Percentiles rank a stretch among this genome's conserved stretches.
These are phyloP conservation scores for Candida caryicola DNA, from an alignment of 805 yeast genomes.

Conservation along the genomic window DNA sequence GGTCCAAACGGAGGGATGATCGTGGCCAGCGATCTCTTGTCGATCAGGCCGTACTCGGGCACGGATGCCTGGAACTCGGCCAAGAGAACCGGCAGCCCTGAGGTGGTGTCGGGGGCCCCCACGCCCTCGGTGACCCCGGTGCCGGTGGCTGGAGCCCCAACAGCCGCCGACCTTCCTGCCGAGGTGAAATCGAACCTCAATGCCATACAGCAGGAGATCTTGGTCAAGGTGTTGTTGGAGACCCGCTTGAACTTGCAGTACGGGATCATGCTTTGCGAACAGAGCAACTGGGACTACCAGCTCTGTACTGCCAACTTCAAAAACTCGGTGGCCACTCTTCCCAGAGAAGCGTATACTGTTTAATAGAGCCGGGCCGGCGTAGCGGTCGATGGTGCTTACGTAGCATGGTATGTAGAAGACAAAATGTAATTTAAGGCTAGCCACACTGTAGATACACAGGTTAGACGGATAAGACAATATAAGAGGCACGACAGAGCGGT, in stretches of 20 bases:
- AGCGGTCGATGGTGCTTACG: too few species aligned
- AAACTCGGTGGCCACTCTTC: constrained; percentile 54
- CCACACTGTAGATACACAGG: too few species aligned
- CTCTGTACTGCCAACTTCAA: constrained; percentile 69
- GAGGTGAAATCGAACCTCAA: constrained; percentile 51
- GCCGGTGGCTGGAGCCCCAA: constrained; percentile 12
- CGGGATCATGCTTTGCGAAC: constrained; percentile 80
- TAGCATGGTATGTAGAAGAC: too few species aligned
- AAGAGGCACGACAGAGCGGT: too few species aligned
- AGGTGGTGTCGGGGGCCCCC: constrained; percentile 10
- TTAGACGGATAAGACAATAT: too few species aligned
- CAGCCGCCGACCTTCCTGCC: constrained; percentile 49
- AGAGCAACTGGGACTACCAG: constrained; percentile 79
- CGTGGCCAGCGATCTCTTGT: constrained; percentile 83
- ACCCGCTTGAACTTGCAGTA: constrained; percentile 78
- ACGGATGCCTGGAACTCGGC: constrained; percentile 53
- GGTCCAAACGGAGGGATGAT: constrained; percentile 66
- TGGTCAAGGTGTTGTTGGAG: constrained; percentile 62
- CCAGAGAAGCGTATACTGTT: constrained; percentile 36
- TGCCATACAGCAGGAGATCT: constrained; percentile 58
- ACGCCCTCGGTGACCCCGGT: constrained; percentile 45
- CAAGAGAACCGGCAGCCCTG: constrained; percentile 6
- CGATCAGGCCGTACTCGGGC: constrained; percentile 60
- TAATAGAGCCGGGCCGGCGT: too few species aligned
- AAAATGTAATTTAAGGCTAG: too few species aligned